Evolutionary conservation across 257 asterid species (phyloP), one percentile per base, ranked within the genome.

Genomic region (Ilex aquifolium): DNA sequence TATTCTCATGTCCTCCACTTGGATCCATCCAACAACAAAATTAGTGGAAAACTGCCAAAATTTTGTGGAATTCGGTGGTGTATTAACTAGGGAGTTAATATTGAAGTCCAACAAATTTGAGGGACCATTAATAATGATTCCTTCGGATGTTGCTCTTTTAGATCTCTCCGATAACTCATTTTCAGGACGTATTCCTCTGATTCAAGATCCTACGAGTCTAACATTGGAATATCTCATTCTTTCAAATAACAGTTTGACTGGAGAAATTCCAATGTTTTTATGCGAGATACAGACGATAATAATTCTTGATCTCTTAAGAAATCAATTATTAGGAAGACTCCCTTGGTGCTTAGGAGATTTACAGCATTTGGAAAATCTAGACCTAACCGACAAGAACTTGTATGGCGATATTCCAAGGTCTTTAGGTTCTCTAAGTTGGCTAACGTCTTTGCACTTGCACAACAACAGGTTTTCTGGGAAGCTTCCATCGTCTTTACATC

Each of bases 341-440:
- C 76, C 67, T 13, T 15, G 17, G n/a, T 64, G 71, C 59, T 27
- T 71, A 4, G 71, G 39, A 16, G 58, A 46, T 39, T 49, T 71
- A 11, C 55, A 59, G 30, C 10, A 16, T 13, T 13, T 71, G 52
- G 3, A 3, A 14, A 59, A 52, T 15, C 67, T 71, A 2, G 76
- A 71, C 46, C 59, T 71, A 2, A 49, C 66, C 0, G 60, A 44
- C 3, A 74, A 74, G 46, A 68, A 40, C n/a, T 66, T 74, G 29
- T 17, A 6, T 0, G 80, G 80, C 10, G n/a, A 56, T 27, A 74
- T 78, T 44, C 76, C 83, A 5, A 14, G 57, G 36, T 63, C 72
- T 7, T 13, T 67, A 15, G 64, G 79, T 15, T 44, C 17, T 48
- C 11, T 73, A 15, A 27, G 17, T 3, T 16, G n/a, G 4, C 74